Percentiles rank a stretch among this genome's conserved stretches.
Conservation (phyloP, 176 grass and related monocot species). For the Cenchrus fungigraminus region DNA sequence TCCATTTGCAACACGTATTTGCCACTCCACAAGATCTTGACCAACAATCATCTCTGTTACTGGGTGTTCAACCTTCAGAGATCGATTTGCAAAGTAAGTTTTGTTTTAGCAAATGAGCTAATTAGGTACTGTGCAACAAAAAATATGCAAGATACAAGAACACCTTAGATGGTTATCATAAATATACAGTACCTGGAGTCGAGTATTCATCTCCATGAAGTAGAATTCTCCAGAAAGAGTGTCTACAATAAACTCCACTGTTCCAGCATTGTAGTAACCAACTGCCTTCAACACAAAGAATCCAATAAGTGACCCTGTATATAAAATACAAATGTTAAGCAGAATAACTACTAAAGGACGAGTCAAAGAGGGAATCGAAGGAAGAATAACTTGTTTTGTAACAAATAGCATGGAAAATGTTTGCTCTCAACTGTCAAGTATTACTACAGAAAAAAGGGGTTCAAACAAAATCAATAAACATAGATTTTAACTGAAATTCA, state of each 20-base stretch:
- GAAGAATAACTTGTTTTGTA: background rate
- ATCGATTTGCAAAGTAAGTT: slow-evolving; percentile 26
- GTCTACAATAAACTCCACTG: slow-evolving; percentile 96
- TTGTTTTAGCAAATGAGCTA: background rate
- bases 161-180: slow-evolving; percentile 9
- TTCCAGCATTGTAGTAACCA: slow-evolving; percentile 98
- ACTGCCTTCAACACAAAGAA: slow-evolving; percentile 88
- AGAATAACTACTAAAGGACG: slow-evolving; percentile 26
- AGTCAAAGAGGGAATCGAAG: background rate
- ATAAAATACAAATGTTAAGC: slow-evolving; percentile 44
- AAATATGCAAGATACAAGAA: slow-evolving; percentile 4
- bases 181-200: slow-evolving; percentile 70
- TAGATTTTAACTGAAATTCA: background rate
- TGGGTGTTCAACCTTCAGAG: slow-evolving; percentile 90
- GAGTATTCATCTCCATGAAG: slow-evolving; percentile 99
- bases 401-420: background rate
- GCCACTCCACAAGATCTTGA: slow-evolving; percentile 99
- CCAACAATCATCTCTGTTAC: slow-evolving; percentile 96
- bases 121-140: background rate
- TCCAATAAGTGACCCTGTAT: slow-evolving; percentile 55
- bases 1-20: slow-evolving; percentile 97
- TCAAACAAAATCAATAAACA: background rate
- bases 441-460: slow-evolving; percentile 8
- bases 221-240: slow-evolving; percentile 84
- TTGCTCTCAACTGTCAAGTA: slow-evolving; percentile 5